Conservation (phyloP, 441 rosid genomes). For the Erodium moschatum region DNA sequence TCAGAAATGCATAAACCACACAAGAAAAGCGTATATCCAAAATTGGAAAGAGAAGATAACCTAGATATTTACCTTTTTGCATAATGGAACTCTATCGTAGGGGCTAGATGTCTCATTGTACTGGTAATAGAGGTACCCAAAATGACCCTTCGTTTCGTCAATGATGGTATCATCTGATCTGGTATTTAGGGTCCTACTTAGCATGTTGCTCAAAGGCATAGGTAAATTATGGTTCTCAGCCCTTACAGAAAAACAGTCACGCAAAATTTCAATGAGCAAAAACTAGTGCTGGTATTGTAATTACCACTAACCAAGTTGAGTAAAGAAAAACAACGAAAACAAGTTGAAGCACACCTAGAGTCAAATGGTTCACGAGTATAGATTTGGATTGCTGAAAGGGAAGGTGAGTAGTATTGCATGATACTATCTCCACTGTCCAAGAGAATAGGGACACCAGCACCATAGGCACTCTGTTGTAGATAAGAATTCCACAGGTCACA, state of each 20-base stretch:
- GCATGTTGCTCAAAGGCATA: not conserved
- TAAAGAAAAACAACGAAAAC: not conserved
- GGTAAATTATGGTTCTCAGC: not conserved
- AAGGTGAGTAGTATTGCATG: conserved; percentile 10
- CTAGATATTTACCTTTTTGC: not conserved
- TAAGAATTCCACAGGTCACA: conserved; percentile 6
- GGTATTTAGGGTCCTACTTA: not conserved
- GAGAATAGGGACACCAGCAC: conserved; percentile 7
- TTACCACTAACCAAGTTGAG: not conserved
- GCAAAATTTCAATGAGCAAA: conserved; percentile 1
- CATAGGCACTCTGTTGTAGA: conserved; percentile 1
- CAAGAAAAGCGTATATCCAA: not conserved
- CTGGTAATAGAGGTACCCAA: conserved; percentile 2
- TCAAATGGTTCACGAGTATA: not conserved
- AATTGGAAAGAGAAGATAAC: not conserved
- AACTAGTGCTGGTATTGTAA: not conserved
- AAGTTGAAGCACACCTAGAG: not conserved
- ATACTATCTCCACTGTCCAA: conserved; percentile 6
- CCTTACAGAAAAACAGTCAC: not conserved
- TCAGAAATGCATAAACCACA: not conserved
- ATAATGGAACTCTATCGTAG: not conserved
- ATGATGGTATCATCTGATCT: conserved; percentile 2
- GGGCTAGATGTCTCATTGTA: conserved; percentile 6
- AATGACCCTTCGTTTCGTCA: not conserved
- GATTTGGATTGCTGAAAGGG: conserved; percentile 6